These are phyloP conservation scores for Leccinum incarnatum DNA, from an alignment of 768 basidiomycete genomes.

Conservation along the genomic window DNA sequence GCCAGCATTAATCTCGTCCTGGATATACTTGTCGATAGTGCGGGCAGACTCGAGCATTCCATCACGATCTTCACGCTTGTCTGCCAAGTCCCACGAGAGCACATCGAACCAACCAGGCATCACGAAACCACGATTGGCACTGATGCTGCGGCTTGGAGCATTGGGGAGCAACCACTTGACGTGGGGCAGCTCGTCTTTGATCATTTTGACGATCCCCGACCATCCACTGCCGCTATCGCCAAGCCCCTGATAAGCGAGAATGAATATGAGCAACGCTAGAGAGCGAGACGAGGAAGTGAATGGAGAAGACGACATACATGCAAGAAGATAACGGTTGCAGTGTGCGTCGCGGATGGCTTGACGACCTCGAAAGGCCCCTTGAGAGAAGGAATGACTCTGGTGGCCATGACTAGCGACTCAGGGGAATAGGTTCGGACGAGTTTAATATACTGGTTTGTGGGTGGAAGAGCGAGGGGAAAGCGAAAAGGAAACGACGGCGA, in stretches of 20 bases:
- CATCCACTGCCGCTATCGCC: conserved; percentile 76
- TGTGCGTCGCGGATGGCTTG: conserved; percentile 59
- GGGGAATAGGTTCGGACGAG: neutral
- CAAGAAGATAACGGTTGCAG: conserved; percentile 85
- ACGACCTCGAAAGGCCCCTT: conserved; percentile 44
- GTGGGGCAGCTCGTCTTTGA: conserved; percentile 59
- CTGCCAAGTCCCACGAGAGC: conserved; percentile 52
- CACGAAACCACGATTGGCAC: conserved; percentile 62
- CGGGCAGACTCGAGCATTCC: conserved; percentile 62
- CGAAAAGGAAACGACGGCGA: neutral
- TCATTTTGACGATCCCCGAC: conserved; percentile 71
- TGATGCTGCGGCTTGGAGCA: conserved; percentile 50
- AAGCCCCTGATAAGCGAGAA: conserved; percentile 50
- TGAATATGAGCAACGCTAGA: conserved; percentile 5
- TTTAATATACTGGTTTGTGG: neutral
- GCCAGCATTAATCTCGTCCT: conserved; percentile 69
- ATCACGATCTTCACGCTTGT: conserved; percentile 56
- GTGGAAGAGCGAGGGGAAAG: neutral
- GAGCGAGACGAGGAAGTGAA: neutral
- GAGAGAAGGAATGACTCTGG: conserved; percentile 19
- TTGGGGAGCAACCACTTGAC: conserved; percentile 78
- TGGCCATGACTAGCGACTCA: conserved; percentile 10
- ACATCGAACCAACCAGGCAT: conserved; percentile 92
- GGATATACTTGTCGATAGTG: conserved; percentile 65
- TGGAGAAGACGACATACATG: conserved; percentile 55